These are phyloP conservation scores for Enterocytospora artemiae DNA, from an alignment of 371 early-diverging fungal species.

Conservation along the genomic window DNA sequence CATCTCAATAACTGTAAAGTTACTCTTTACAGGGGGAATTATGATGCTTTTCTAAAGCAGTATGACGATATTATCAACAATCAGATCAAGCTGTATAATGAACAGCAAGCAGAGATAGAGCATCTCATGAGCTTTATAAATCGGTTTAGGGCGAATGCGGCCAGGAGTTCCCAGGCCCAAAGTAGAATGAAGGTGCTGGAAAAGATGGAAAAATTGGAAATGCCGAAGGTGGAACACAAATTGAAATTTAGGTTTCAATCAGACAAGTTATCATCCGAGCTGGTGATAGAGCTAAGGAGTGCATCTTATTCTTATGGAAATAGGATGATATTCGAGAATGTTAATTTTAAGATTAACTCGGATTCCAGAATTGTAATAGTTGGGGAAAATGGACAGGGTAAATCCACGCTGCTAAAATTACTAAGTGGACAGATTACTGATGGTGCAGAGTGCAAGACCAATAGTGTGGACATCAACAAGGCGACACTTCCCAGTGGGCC, in stretches of 20 bases:
- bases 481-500: no score
- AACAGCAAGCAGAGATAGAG: constrained; percentile 55
- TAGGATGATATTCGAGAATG: constrained; percentile 60
- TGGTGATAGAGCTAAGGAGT: no score
- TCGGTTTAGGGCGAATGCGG: constrained; percentile 92
- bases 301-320: no score
- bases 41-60: constrained; percentile 79
- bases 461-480: constrained; percentile 62
- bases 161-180: constrained; percentile 91
- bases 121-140: constrained; percentile 95
- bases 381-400: constrained; percentile 72
- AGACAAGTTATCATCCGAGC: no score
- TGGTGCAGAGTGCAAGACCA: constrained; percentile 75
- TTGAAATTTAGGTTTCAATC: constrained; percentile 45
- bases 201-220: constrained; percentile 62
- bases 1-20: constrained; percentile 72
- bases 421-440: constrained; percentile 70
- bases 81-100: constrained; percentile 66
- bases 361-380: constrained; percentile 69
- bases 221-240: constrained; percentile 21
- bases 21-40: constrained; percentile 83
- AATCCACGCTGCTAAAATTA: constrained; percentile 72
- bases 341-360: constrained; percentile 63
- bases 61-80: constrained; percentile 81
- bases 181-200: constrained; percentile 88